These are phyloP conservation scores for Colletotrichum musicola DNA, from an alignment of 2,329 filamentous ascomycete genomes.

Conservation along the genomic window DNA sequence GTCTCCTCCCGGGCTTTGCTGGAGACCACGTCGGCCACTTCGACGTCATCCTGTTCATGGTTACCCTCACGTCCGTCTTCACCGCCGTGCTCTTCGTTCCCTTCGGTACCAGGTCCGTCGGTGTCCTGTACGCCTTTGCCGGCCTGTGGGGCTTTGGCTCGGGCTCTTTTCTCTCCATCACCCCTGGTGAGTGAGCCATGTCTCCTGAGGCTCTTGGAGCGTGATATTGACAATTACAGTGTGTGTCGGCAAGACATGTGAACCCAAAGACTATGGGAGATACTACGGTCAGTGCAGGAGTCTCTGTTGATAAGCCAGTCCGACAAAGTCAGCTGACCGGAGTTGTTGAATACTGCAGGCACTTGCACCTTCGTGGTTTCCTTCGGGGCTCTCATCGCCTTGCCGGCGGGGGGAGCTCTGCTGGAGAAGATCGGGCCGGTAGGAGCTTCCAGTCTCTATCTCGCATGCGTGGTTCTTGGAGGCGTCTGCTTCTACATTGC, in stretches of 20 bases:
- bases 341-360: neutral
- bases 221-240: constrained; percentile 43
- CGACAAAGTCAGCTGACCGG: no score
- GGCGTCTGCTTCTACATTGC: constrained; percentile 9
- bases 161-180: constrained; percentile 60
- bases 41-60: constrained; percentile 51
- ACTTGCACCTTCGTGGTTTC: constrained; percentile 6
- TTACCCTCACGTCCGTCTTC: constrained; percentile 42
- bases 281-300: neutral
- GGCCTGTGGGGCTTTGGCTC: constrained; percentile 62
- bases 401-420: neutral
- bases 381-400: neutral
- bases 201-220: no score
- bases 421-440: constrained; percentile 2
- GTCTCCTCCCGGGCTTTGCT: constrained; percentile 57
- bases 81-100: constrained; percentile 60
- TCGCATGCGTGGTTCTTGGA: neutral
- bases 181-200: constrained; percentile 42
- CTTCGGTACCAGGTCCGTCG: constrained; percentile 53
- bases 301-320: no score
- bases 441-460: neutral
- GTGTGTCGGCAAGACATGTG: constrained; percentile 60
- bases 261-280: constrained; percentile 58
- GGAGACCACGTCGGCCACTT: constrained; percentile 59
- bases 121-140: constrained; percentile 57